Evolutionary conservation across 2,329 filamentous ascomycete genomes (phyloP).

Genomic region (Talaromyces sp.): DNA sequence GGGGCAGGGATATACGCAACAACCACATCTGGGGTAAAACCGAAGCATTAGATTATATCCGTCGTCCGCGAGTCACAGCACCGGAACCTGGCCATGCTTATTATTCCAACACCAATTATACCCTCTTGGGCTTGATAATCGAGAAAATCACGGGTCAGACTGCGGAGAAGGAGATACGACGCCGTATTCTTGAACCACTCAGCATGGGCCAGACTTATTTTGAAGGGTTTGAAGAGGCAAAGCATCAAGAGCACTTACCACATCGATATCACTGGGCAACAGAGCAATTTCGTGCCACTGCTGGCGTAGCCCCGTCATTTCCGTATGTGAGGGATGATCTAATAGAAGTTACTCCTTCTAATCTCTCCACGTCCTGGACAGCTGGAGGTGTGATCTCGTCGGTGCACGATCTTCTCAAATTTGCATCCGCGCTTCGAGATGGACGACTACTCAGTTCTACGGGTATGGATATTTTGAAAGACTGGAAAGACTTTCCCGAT

Average conservation of each 20-base stretch:
- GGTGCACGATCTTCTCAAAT: background rate
- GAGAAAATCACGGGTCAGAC: background rate
- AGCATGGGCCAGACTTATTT: background rate
- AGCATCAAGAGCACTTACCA: background rate
- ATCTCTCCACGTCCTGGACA: background rate
- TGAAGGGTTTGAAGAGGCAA: background rate
- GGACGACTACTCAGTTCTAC: background rate
- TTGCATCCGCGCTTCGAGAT: background rate
- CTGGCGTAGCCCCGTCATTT: background rate
- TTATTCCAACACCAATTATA: background rate
- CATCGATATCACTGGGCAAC: background rate
- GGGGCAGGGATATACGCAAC: background rate
- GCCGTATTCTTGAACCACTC: background rate
- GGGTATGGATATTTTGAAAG: background rate
- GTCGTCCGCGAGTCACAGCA: background rate
- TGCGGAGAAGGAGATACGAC: background rate
- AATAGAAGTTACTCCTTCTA: background rate
- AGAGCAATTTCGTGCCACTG: background rate
- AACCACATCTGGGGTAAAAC: background rate
- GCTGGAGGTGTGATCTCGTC: background rate
- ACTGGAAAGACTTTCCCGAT: background rate
- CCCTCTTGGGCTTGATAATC: background rate
- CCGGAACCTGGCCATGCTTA: background rate
- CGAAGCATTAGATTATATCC: background rate
- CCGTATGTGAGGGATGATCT: background rate